A percentile compares a stretch with the other conserved stretches of the same genome.
These are phyloP conservation scores for Candida smagusa DNA, from an alignment of 1,139 yeast species.

Conservation along the genomic window DNA sequence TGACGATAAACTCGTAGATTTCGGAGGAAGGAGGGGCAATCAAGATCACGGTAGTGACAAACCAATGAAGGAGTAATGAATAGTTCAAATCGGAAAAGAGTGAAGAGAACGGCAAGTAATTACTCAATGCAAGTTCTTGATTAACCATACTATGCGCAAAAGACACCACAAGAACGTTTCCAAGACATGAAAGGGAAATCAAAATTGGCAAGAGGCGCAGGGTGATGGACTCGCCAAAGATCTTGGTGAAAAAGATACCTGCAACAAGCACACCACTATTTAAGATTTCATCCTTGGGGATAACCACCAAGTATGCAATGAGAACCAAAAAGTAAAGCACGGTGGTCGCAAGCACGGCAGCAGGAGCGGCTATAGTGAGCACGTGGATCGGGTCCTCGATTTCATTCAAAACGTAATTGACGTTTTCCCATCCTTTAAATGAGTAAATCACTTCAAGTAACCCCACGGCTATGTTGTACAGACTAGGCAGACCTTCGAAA, in stretches of 20 bases:
- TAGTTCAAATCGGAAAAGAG: constrained; percentile 53
- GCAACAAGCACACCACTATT: constrained; percentile 70
- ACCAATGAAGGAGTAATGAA: constrained; percentile 44
- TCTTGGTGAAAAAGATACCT: constrained; percentile 67
- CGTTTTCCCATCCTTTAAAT: constrained; percentile 46
- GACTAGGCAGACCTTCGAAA: constrained; percentile 14
- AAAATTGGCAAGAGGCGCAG: constrained; percentile 63
- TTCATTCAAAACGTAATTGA: constrained; percentile 42
- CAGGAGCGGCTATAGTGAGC: constrained; percentile 69
- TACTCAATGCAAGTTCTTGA: constrained; percentile 72
- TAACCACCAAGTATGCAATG: constrained; percentile 71
- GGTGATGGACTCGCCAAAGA: constrained; percentile 68
- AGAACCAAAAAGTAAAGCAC: constrained; percentile 66
- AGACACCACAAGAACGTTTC: constrained; percentile 75
- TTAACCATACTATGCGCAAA: constrained; percentile 77
- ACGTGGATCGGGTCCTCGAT: constrained; percentile 60
- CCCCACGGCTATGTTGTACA: constrained; percentile 40
- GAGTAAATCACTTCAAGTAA: constrained; percentile 39
- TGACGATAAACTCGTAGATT: constrained; percentile 47
- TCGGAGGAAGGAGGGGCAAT: constrained; percentile 47
- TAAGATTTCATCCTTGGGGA: constrained; percentile 59
- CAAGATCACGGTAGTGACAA: constrained; percentile 42
- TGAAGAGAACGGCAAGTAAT: constrained; percentile 64
- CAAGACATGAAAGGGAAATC: constrained; percentile 72
- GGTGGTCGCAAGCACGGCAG: constrained; percentile 59